Base-by-base conservation (phyloP, 179 eudicot species). In the Drosera spatulata region DNA sequence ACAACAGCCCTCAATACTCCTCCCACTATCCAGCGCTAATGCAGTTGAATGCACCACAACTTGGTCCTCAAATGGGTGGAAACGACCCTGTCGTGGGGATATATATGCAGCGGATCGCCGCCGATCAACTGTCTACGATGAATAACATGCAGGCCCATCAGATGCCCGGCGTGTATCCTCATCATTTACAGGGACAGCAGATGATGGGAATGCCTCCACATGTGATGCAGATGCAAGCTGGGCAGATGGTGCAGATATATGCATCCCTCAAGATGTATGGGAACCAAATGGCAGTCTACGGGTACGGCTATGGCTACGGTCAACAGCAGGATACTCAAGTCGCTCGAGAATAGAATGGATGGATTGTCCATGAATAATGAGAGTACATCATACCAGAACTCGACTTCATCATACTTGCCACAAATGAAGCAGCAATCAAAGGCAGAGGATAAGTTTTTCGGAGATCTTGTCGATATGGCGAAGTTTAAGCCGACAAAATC, bases 401-500 rank as follows among this genome's bases (percentile, higher is more conserved):
- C 83, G 14, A 60, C 71, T 68, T 77, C 85, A 39, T 79, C 93
- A 7, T 81, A 81, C 70, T 71, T 82, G 55, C 91, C 88, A 7
- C 68, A 95, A 42, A 84, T 81, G 70, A 88, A 75, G 82, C 70
- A 70, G 67, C 85, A 80, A 56, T 41, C 82, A 12, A 86, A 82
- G 67, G 84, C 81, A 37, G 96, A 93, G 58, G 96, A 93, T 60
- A 93, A 84, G 76, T 71, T 93, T 37, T 93, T 93, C 51, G 99
- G 99, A 6, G 99, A 93, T 69, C 91, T 93, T 50, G 93, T 93
- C 61, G 85, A 78, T 71, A 79, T 93, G 61, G 73, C 96, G 0
- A 93, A 86, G 65, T 69, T 75, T 63, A 93, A 86, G 75, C 79
- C 87, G 2, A 72, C 59, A 39, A 78, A 72, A 61, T 6, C 78